Conservation (phyloP, 192 early-diverging fungal genomes). For the Funneliformis mosseae region DNA sequence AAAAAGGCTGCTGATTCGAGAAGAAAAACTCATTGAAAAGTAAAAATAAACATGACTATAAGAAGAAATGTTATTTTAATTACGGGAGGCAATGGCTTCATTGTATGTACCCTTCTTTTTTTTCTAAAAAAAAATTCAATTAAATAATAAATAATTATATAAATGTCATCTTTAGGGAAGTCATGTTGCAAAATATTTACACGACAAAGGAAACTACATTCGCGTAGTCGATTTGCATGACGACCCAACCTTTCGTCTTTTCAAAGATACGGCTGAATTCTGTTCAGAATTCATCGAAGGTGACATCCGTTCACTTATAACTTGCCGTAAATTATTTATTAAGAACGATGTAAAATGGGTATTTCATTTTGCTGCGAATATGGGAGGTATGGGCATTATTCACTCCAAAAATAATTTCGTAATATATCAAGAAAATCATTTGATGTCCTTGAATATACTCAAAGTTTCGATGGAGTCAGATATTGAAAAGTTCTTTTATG, state of each 20-base stretch:
- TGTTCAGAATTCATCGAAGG: slow-evolving; percentile 1
- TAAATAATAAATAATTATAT: not conserved
- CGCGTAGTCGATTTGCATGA: not conserved
- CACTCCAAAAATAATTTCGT: not conserved
- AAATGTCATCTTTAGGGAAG: not conserved
- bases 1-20: too few relatives aligned
- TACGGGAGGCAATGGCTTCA: not conserved
- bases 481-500: not conserved
- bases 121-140: too few relatives aligned
- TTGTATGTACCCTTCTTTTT: not conserved
- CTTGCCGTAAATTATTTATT: not conserved
- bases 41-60: too few relatives aligned
- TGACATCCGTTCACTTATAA: not conserved
- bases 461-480: not conserved
- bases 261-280: not conserved
- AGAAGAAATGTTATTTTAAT: not conserved
- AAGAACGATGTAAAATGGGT: not conserved
- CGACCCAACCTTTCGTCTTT: not conserved
- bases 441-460: not conserved
- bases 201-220: not conserved
- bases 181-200: slow-evolving; percentile 7
- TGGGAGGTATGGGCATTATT: not conserved
- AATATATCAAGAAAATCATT: not conserved
- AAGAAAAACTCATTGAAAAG: too few relatives aligned
- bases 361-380: slow-evolving; percentile 5